These are phyloP conservation scores for Tremella fuciformis DNA, from an alignment of 768 basidiomycete genomes.

Conservation along the genomic window DNA sequence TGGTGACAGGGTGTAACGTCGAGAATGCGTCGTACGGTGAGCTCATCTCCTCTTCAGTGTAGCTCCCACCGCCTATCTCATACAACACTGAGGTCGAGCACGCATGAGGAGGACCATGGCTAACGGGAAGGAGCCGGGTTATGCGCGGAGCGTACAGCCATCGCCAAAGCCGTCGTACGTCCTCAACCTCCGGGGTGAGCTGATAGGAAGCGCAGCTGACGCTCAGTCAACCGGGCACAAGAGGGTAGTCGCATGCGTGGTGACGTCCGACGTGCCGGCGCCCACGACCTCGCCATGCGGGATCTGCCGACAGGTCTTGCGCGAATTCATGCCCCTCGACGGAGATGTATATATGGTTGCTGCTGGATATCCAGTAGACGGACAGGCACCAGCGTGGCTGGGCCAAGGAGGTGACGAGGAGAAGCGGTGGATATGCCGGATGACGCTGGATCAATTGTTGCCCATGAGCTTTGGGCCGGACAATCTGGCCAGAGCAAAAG, in stretches of 20 bases:
- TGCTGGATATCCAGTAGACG: conserved; percentile 27
- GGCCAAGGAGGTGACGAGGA: conserved; percentile 55
- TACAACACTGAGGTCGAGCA: not conserved
- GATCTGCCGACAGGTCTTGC: conserved; percentile 77
- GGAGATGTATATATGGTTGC: conserved; percentile 54
- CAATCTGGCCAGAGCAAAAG: conserved; percentile 48
- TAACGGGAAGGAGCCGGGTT: conserved; percentile 69
- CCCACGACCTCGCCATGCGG: conserved; percentile 79
- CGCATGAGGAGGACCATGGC: not conserved
- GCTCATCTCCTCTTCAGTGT: conserved; percentile 4
- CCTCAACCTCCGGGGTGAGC: not conserved
- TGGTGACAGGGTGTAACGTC: conserved; percentile 83
- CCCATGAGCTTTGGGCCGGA: conserved; percentile 88
- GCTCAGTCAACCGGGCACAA: conserved; percentile 8
- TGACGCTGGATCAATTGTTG: conserved; percentile 69
- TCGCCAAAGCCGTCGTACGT: conserved; percentile 89
- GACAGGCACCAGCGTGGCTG: conserved; percentile 59
- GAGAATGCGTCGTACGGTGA: conserved; percentile 91
- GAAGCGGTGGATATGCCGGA: conserved; percentile 46
- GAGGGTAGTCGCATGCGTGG: conserved; percentile 14
- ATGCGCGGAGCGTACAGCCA: conserved; percentile 90
- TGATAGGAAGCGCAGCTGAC: not conserved
- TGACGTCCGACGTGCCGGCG: conserved; percentile 54
- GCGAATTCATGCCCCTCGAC: conserved; percentile 52
- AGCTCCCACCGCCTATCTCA: not conserved